phyloP scores from a whole-genome alignment of 1,284 basidiomycete genomes.

The Veloboletus limbatus region DNA sequence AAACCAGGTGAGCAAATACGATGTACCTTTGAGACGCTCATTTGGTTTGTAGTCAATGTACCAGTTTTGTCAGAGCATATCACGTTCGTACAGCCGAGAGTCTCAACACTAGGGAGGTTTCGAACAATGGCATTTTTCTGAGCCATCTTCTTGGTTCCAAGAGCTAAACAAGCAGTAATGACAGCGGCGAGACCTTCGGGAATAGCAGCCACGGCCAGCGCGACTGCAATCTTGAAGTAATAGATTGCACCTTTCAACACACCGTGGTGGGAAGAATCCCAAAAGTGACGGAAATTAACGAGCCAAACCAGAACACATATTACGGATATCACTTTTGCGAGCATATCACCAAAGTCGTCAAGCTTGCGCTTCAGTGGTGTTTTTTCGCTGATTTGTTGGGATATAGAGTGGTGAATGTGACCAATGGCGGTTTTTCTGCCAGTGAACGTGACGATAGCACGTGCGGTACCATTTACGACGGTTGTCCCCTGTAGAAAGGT shows the following conservation, averaged over 20 bases:
- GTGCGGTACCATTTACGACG: slow-evolving; percentile 86
- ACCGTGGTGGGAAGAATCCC: slow-evolving; percentile 88
- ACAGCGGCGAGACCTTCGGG: slow-evolving; percentile 95
- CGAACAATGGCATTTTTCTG: slow-evolving; percentile 96
- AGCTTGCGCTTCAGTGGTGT: slow-evolving; percentile 94
- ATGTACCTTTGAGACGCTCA: slow-evolving; percentile 85
- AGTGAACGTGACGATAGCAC: slow-evolving; percentile 83
- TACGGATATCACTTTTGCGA: slow-evolving; percentile 94
- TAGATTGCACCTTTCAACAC: slow-evolving; percentile 90
- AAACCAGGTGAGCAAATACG: neutral
- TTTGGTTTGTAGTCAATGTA: slow-evolving; percentile 93
- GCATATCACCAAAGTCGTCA: slow-evolving; percentile 93
- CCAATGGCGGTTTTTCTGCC: slow-evolving; percentile 89
- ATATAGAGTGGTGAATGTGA: slow-evolving; percentile 92
- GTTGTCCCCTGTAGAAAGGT: slow-evolving; percentile 74
- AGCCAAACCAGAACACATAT: slow-evolving; percentile 96
- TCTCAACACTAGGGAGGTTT: slow-evolving; percentile 95
- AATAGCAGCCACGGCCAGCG: slow-evolving; percentile 93
- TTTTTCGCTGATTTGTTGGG: slow-evolving; percentile 86
- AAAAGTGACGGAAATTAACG: slow-evolving; percentile 92
- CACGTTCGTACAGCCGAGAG: slow-evolving; percentile 92
- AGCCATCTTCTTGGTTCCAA: slow-evolving; percentile 98
- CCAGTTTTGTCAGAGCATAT: slow-evolving; percentile 98
- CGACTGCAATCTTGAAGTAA: slow-evolving; percentile 98
- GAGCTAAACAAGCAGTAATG: slow-evolving; percentile 93